Base-by-base conservation (phyloP, 2,329 filamentous ascomycete species). In the Neonectria faginata region DNA sequence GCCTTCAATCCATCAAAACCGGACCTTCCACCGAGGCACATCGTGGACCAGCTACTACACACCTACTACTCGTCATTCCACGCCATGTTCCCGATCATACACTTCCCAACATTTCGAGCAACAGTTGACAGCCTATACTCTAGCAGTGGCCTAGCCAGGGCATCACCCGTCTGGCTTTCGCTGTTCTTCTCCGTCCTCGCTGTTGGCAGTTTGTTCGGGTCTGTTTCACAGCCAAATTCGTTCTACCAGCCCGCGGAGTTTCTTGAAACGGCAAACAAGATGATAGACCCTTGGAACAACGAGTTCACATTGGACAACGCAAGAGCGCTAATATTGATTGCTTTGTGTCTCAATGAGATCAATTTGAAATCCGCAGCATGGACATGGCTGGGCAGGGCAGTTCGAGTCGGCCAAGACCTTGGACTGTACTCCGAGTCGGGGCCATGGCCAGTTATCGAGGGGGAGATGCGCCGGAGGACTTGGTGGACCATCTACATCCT, bases 401-500 rank as follows among this genome's bases (percentile, higher is more conserved):
- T 97, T 22, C 86, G 92, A 54, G 89, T 92, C 57, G 92, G 91
- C 0, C 95, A 98, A 76, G 92, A 96, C 69, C 84, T 97, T 50
- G 92, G 92, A 0, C 83, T 98, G 10, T 91, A 97, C 73, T 82
- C 87, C 7, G 92, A 97, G 72, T 87, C 88, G 1, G 91, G 90
- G 0, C 85, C 89, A 0, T 93, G 91, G 85, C 86, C 91, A 2
- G 84, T 89, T 1, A 83, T 97, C 14, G 94, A 97, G 73, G 88
- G 88, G 11, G 95, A 98, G 78, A 94, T 95, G 88, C 89, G 94
- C 59, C 89, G 92, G 65, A 86, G 94, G 60, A 88, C 96, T 2
- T 99, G 95, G 95, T 99, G 96, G 94, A 89, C 92, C 14, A 88
- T 97, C 61, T 98, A 98, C 79, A 88, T 93, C 48, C 89, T 94